Base-by-base conservation (phyloP, 2,329 filamentous ascomycete species). In the Paracoccidioides lutzii region DNA sequence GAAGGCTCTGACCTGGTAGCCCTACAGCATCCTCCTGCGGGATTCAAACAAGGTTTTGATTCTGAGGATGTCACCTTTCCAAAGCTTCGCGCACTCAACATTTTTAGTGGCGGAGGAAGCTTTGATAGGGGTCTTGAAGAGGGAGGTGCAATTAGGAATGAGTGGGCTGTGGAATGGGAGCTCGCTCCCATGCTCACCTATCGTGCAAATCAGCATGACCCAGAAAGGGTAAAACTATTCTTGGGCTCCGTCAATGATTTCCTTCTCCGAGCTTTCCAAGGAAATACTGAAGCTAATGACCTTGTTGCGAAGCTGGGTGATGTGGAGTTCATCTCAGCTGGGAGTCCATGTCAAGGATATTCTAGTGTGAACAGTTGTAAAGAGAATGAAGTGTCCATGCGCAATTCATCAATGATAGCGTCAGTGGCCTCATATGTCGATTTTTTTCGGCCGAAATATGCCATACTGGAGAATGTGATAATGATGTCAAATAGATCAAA, bases 51-150 rank as follows among this genome's bases (percentile, higher is more conserved):
- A 67, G 82, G 82, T 0, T 80, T 80, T 44, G 71, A 83, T 0
- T 51, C 55, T 0, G 60, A 57, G 32, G 51, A 4, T 55, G 28
- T 61, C 4, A 57, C 52, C 43, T 65, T 56, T 57, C 58, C 64
- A 15, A 75, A 74, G 57, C 72, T 87, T 7, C 73, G 72, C 4
- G 85, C 83, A 0, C 69, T 91, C 3, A 86, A 89, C 59, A 71
- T 93, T 0, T 94, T 88, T 63, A 88, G 84, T 60, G 88, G 88
- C 0, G 84, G 85, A 15, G 88, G 88, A 0, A 89, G 84, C 53
- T 82, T 93, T 53, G 88, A 87, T 4, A 77, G 85, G 35, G 88
- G 87, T 0, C 73, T 94, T 0, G 87, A 90, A 66, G 86, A 90
- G 54, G 81, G 81, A 0, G 81, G 82, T 0, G 81, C 76, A 0